These are phyloP conservation scores for Achaetomium macrosporum DNA, from an alignment of 2,329 filamentous ascomycete species.

Conservation along the genomic window DNA sequence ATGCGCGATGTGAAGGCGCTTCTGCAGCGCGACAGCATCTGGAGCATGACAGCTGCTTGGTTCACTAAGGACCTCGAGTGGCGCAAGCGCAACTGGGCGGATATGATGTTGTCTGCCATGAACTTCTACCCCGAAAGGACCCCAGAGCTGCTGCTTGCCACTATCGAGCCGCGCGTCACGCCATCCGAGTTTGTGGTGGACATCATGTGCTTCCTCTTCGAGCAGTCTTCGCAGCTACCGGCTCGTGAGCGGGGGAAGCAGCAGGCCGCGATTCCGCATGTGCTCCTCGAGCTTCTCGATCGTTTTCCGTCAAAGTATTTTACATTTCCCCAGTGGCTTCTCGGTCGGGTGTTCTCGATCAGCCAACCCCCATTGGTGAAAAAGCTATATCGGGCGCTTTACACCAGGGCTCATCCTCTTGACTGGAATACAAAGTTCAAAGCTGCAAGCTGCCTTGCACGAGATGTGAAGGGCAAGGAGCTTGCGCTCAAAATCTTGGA, in stretches of 20 bases:
- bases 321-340: conserved; percentile 34
- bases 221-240: conserved; percentile 2
- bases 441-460: conserved; percentile 42
- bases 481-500: conserved; percentile 41
- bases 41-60: conserved; percentile 16
- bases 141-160: conserved; percentile 20
- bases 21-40: background rate
- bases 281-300: conserved; percentile 17
- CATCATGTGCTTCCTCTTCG: conserved; percentile 15
- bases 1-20: background rate
- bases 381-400: conserved; percentile 34
- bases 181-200: conserved; percentile 22
- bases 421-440: conserved; percentile 42
- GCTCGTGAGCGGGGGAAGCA: background rate
- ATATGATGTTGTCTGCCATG: conserved; percentile 16
- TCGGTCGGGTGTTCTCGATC: conserved; percentile 23
- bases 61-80: background rate
- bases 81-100: conserved; percentile 12
- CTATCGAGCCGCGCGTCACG: conserved; percentile 10
- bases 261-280: conserved; percentile 8
- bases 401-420: conserved; percentile 27
- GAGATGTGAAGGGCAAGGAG: conserved; percentile 34
- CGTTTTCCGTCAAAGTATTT: conserved; percentile 18
- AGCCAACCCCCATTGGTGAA: conserved; percentile 21
- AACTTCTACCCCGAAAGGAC: conserved; percentile 16